These are phyloP conservation scores for Ogataea methylovora DNA, from an alignment of 805 yeast species.

Conservation along the genomic window DNA sequence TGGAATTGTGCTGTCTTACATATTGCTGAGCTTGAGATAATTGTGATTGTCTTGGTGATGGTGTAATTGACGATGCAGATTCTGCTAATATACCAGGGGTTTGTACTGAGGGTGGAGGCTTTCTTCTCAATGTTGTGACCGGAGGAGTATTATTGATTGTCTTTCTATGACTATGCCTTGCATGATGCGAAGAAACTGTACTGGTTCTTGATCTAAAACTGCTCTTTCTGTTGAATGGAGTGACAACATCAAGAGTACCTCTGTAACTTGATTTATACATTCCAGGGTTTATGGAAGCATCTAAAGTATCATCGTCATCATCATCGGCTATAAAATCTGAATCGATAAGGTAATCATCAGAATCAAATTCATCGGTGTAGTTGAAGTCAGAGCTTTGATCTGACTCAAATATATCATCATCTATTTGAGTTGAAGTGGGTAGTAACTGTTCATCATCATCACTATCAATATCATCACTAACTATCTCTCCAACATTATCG, in stretches of 20 bases:
- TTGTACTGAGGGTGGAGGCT: neutral
- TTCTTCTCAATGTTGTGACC: neutral
- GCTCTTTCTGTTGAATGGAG: constrained; percentile 12
- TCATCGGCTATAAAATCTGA: constrained; percentile 14
- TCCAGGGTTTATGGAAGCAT: constrained; percentile 3
- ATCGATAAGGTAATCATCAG: constrained; percentile 20
- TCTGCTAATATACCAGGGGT: neutral
- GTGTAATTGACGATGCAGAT: neutral
- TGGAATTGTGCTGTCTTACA: constrained; percentile 7
- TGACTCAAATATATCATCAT: neutral
- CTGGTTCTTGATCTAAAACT: constrained; percentile 11
- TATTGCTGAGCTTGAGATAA: neutral
- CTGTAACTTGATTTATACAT: constrained; percentile 2
- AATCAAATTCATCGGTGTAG: constrained; percentile 15
- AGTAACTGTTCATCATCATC: constrained; percentile 2
- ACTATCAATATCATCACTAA: constrained; percentile 7
- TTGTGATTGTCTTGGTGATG: constrained; percentile 1
- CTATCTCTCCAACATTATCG: constrained; percentile 1
- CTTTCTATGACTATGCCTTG: neutral
- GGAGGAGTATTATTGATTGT: neutral
- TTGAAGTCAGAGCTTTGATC: constrained; percentile 3
- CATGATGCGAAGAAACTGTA: constrained; percentile 1
- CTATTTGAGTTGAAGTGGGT: neutral
- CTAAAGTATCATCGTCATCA: constrained; percentile 10
- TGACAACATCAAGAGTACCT: constrained; percentile 1